phyloP scores from a whole-genome alignment of 129 eudicot species.

The Arctium minus region DNA sequence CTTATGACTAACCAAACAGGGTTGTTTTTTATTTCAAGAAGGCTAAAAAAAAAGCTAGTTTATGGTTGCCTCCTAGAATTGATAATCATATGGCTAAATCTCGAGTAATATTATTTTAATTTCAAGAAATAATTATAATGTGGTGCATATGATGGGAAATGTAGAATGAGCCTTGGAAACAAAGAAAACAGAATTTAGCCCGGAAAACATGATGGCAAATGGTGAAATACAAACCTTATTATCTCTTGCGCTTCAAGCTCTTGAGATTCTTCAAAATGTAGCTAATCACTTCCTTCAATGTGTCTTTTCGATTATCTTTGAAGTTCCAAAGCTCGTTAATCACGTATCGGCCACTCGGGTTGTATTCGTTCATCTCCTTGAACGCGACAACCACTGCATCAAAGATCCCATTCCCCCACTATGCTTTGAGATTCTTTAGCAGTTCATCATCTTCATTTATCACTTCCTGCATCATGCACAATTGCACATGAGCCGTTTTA shows the following conservation, averaged over 20 bases:
- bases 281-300: too few species aligned
- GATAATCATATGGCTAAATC: too few species aligned
- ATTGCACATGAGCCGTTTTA: not conserved
- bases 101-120: not conserved
- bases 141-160: too few species aligned
- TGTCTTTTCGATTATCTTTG: too few species aligned
- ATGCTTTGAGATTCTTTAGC: conserved; percentile 38
- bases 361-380: conserved; percentile 54
- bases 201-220: too few species aligned
- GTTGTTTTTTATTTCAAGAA: not conserved
- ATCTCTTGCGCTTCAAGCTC: too few species aligned
- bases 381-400: conserved; percentile 46
- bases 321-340: conserved; percentile 51
- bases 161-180: too few species aligned
- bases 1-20: too few species aligned
- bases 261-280: too few species aligned
- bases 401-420: conserved; percentile 49
- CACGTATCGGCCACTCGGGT: conserved; percentile 58
- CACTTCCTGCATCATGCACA: conserved; percentile 43
- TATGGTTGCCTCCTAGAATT: not conserved
- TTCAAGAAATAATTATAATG: too few species aligned
- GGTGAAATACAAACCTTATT: too few species aligned
- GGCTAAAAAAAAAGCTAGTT: not conserved
- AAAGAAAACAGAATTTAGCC: too few species aligned
- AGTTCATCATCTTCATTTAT: conserved; percentile 54